Percentiles rank a stretch among this genome's conserved stretches.
These are phyloP conservation scores for Meira nashicola DNA, from an alignment of 1,284 basidiomycete genomes.

Conservation along the genomic window DNA sequence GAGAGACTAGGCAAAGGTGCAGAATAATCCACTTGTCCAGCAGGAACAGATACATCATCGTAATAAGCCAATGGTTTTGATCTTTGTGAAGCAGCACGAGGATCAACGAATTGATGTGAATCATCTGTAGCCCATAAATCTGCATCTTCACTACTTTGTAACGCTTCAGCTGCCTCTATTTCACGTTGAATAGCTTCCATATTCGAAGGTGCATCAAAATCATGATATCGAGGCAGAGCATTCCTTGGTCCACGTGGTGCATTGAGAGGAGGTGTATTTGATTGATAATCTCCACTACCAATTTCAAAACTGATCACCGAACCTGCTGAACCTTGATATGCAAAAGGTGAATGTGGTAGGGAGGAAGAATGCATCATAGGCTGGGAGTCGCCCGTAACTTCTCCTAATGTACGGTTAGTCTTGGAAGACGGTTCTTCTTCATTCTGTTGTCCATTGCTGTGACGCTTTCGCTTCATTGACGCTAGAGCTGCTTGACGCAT, in stretches of 20 bases:
- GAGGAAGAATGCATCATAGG: neutral
- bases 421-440: neutral
- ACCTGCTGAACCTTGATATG: neutral
- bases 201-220: slow-evolving; percentile 4
- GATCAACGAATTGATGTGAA: neutral
- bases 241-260: slow-evolving; percentile 1
- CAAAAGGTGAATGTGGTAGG: neutral
- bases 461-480: slow-evolving; percentile 4
- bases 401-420: too few species aligned
- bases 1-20: slow-evolving; percentile 4
- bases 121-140: neutral
- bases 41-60: slow-evolving; percentile 4
- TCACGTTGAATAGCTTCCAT: neutral
- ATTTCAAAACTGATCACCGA: neutral
- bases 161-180: neutral
- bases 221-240: slow-evolving; percentile 1
- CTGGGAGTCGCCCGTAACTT: neutral
- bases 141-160: neutral
- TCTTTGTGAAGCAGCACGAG: neutral
- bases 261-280: neutral
- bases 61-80: neutral
- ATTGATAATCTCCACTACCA: neutral
- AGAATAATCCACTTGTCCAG: neutral
- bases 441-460: neutral
- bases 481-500: slow-evolving; percentile 8